These are phyloP conservation scores for Exserohilum rostratum DNA, from an alignment of 2,329 filamentous ascomycete genomes.

Conservation along the genomic window DNA sequence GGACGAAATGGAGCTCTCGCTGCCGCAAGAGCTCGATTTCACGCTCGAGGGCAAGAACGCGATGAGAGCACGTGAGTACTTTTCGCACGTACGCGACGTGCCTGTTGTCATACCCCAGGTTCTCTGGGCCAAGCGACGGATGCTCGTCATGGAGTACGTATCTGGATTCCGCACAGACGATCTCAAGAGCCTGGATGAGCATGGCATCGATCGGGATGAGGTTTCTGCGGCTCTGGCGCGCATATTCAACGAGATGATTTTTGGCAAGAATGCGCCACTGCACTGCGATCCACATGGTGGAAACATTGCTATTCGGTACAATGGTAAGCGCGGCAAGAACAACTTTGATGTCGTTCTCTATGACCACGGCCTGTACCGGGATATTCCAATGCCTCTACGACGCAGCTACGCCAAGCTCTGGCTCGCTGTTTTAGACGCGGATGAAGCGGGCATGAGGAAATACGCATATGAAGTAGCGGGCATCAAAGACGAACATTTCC, in stretches of 20 bases:
- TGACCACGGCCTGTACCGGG: conserved; percentile 94
- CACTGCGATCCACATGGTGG: conserved; percentile 98
- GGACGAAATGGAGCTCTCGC: conserved; percentile 86
- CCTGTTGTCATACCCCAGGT: conserved; percentile 90
- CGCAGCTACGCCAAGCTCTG: conserved; percentile 95
- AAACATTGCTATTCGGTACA: conserved; percentile 90
- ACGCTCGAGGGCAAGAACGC: conserved; percentile 85
- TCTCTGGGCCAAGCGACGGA: conserved; percentile 84
- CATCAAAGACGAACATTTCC: conserved; percentile 87
- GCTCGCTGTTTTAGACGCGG: conserved; percentile 91
- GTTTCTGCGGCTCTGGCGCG: conserved; percentile 88
- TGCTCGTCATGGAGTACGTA: conserved; percentile 94
- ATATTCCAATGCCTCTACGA: conserved; percentile 79
- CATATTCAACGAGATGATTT: conserved; percentile 99
- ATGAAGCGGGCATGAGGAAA: conserved; percentile 83
- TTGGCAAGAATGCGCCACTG: conserved; percentile 82
- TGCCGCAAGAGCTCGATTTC: conserved; percentile 93
- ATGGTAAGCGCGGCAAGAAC: conserved; percentile 61
- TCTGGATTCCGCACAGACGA: conserved; percentile 88
- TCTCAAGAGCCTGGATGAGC: conserved; percentile 80
- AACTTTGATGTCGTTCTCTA: conserved; percentile 98
- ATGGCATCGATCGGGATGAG: conserved; percentile 91
- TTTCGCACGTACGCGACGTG: conserved; percentile 72
- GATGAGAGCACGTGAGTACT: conserved; percentile 77
- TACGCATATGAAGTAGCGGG: conserved; percentile 90